Evolutionary conservation across 2,329 filamentous ascomycete species (phyloP), one percentile per base, ranked within the genome.

Genomic region (Trichoderma koningii): DNA sequence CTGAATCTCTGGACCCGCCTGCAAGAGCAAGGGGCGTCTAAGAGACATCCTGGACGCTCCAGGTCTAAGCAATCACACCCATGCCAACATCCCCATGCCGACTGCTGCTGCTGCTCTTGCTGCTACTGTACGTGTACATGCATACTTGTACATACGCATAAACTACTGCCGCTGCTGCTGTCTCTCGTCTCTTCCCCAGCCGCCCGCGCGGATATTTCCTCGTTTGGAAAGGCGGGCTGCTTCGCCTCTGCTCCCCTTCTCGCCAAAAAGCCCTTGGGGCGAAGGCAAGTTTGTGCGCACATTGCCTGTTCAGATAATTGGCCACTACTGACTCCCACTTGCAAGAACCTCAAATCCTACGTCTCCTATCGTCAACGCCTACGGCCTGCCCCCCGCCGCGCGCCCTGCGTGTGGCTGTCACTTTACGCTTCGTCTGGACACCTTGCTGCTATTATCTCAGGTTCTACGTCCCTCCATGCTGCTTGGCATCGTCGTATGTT

Each of bases 151-250:
- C 28, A 30, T 23, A 23, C 21, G 21, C 21, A 23, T 3, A 23
- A 23, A 23, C 34, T 38, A 38, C 12, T 38, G 34, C 34, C 34
- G 34, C 21, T 30, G 30, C 30, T 34, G 41, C 23, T 50, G n/a
- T 28, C 17, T 26, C 14, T 44, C 12, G 34, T 52, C 21, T 17
- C 21, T 30, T 48, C 45, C 45, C 48, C 26, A 30, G 56, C 30
- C 57, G 57, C 48, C 57, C 57, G 57, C 57, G 57, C 57, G 21
- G 57, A 42, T 61, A 61, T 61, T 61, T 61, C 57, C 57, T 61
- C 57, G 34, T 61, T 61, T 48, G 57, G 57, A 51, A 61, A 26
- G 57, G 57, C 52, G 47, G 57, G 47, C n/a, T 42, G 51, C 34
- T 28, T 28, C 26, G 23, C 21, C 19, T 61, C 45, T 34, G 14